Evolutionary conservation across 169 alveolate genomes (phyloP).

Genomic region (Plasmodium gaboni): DNA sequence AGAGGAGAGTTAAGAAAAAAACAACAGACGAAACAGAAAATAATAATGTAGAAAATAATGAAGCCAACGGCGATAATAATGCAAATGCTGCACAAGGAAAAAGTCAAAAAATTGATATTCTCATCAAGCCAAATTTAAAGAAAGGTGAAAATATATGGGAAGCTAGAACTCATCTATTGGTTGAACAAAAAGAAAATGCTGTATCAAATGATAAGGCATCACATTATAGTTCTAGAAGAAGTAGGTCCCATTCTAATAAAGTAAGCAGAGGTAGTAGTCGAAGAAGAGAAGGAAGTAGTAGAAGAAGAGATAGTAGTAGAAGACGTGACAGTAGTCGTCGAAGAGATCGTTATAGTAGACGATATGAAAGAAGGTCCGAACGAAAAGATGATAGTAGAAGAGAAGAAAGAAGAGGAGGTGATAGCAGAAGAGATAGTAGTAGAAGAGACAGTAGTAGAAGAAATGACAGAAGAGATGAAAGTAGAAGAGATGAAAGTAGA

Average conservation of each 20-base stretch:
- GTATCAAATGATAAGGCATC: slow-evolving; percentile 35
- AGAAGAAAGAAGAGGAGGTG: slow-evolving; percentile 19
- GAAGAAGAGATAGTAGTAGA: slow-evolving; percentile 22
- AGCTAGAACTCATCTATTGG: slow-evolving; percentile 59
- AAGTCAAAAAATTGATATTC: slow-evolving; percentile 45
- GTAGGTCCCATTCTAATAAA: slow-evolving; percentile 46
- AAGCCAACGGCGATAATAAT: slow-evolving; percentile 2
- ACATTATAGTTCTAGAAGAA: slow-evolving; percentile 31
- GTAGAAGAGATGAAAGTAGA: slow-evolving; percentile 16
- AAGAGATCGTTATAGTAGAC: slow-evolving; percentile 14
- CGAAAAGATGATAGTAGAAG: slow-evolving; percentile 24
- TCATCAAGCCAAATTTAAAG: slow-evolving; percentile 58
- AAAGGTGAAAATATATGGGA: slow-evolving; percentile 77
- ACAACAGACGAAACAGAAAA: slow-evolving; percentile 17
- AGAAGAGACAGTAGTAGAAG: slow-evolving; percentile 11
- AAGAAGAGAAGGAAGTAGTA: slow-evolving; percentile 28
- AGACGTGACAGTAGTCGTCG: slow-evolving; percentile 21
- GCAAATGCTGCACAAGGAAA: slow-evolving; percentile 22
- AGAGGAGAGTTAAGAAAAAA: slow-evolving; percentile 57
- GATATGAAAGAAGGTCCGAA: slow-evolving; percentile 19
- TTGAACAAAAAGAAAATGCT: slow-evolving; percentile 42
- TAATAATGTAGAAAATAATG: background rate
- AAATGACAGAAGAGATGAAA: slow-evolving; percentile 2
- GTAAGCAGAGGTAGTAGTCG: slow-evolving; percentile 45
- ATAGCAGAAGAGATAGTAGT: background rate